Conservation (phyloP, 2,329 filamentous ascomycete genomes). For the Venturia carpophila region DNA sequence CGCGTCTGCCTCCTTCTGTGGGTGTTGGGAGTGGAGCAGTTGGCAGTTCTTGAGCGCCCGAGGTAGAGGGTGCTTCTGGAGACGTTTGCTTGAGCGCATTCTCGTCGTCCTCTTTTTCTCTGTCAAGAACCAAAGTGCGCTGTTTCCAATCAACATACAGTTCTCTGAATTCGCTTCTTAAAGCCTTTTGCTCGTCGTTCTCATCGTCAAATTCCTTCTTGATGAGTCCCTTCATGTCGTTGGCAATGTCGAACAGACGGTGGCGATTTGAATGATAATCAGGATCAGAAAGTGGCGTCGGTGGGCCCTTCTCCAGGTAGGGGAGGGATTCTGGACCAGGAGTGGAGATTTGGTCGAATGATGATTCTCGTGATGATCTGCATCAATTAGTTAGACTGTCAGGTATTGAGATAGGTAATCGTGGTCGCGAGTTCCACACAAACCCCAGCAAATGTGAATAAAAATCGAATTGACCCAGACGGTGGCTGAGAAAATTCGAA, state of each 20-base stretch:
- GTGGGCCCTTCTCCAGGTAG: constrained; percentile 38
- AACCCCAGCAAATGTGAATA: not conserved
- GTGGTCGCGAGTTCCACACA: not conserved
- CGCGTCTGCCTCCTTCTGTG: constrained; percentile 33
- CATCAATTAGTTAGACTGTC: not conserved
- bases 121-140: constrained; percentile 8
- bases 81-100: constrained; percentile 18
- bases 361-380: constrained; percentile 20
- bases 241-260: constrained; percentile 29
- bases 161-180: constrained; percentile 24
- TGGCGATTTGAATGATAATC: constrained; percentile 29
- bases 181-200: constrained; percentile 24
- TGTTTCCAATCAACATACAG: constrained; percentile 36
- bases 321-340: constrained; percentile 38
- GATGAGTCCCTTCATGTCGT: constrained; percentile 30
- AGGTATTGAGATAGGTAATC: not conserved
- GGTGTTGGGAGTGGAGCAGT: constrained; percentile 14
- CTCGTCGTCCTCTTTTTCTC: constrained; percentile 16
- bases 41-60: not conserved
- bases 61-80: constrained; percentile 9
- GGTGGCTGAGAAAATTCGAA: not conserved
- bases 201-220: constrained; percentile 28
- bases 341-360: constrained; percentile 30
- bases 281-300: constrained; percentile 37
- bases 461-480: not conserved